Evolutionary conservation across 495 filamentous ascomycete species (phyloP).

Genomic region (Neurospora sp.): DNA sequence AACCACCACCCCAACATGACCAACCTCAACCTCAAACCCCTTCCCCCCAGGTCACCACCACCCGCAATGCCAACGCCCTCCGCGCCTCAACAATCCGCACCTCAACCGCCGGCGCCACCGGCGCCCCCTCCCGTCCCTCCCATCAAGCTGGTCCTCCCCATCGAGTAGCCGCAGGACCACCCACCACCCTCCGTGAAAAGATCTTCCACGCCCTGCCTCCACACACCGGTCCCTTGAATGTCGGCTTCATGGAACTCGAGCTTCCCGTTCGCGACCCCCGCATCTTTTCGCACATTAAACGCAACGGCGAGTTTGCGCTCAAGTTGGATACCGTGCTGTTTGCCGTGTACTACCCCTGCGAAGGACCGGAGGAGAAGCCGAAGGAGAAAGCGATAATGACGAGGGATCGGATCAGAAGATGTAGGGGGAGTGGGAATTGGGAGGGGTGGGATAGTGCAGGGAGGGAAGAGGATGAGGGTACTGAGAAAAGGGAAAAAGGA

Average conservation of each 20-base stretch:
- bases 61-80: background rate
- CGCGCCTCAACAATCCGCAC: background rate
- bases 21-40: background rate
- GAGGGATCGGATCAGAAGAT: background rate
- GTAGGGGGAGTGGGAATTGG: background rate
- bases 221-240: constrained; percentile 51
- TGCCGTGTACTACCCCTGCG: constrained; percentile 55
- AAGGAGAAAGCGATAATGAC: background rate
- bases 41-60: background rate
- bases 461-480: background rate
- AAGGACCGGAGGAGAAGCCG: constrained; percentile 1
- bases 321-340: constrained; percentile 52
- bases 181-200: constrained; percentile 19
- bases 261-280: constrained; percentile 42
- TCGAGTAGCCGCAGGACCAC: constrained; percentile 2
- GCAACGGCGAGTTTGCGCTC: constrained; percentile 27
- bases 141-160: background rate
- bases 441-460: background rate
- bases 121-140: background rate
- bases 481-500: background rate
- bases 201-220: constrained; percentile 46
- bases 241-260: constrained; percentile 56
- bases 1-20: background rate
- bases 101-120: background rate
- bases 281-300: constrained; percentile 32